Percentiles rank a stretch among this genome's conserved stretches.
These are phyloP conservation scores for Oleoguttula mirabilis DNA, from an alignment of 495 filamentous ascomycete genomes.

Conservation along the genomic window DNA sequence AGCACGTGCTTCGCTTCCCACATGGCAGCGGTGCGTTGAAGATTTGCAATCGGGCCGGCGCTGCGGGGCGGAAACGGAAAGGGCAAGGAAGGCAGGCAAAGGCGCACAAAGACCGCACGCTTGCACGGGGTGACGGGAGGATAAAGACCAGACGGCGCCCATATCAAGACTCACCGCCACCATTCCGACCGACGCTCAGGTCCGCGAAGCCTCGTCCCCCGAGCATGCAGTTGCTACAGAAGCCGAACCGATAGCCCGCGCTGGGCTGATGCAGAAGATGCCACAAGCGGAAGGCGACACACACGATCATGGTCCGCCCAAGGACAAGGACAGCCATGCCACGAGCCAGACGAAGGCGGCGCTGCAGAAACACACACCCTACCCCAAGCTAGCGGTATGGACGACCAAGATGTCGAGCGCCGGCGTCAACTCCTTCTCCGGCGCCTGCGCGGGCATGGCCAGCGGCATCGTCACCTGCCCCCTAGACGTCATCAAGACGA, in stretches of 20 bases:
- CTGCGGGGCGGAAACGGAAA: no score
- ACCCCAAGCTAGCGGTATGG: constrained; percentile 41
- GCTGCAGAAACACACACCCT: constrained; percentile 29
- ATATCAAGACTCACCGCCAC: no score
- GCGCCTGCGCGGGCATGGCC: constrained; percentile 76
- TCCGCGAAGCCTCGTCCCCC: not conserved
- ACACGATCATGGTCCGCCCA: constrained; percentile 16
- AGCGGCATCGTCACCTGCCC: constrained; percentile 94
- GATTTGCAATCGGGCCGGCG: no score
- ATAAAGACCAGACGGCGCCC: no score
- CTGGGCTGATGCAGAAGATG: constrained; percentile 17
- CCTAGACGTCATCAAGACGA: constrained; percentile 98
- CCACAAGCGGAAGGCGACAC: constrained; percentile 5
- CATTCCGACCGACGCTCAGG: no score
- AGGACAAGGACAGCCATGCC: not conserved
- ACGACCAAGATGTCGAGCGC: constrained; percentile 39
- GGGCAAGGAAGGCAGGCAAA: no score
- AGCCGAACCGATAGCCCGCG: constrained; percentile 10
- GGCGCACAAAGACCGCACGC: no score
- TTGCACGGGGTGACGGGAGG: no score
- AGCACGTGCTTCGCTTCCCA: no score
- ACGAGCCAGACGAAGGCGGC: not conserved
- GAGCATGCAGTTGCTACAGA: constrained; percentile 11
- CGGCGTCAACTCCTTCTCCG: constrained; percentile 56
- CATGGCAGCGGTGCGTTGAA: no score